Evolutionary conservation across 805 yeast genomes (phyloP).

Genomic region (Zygosaccharomyces gambellarensis): DNA sequence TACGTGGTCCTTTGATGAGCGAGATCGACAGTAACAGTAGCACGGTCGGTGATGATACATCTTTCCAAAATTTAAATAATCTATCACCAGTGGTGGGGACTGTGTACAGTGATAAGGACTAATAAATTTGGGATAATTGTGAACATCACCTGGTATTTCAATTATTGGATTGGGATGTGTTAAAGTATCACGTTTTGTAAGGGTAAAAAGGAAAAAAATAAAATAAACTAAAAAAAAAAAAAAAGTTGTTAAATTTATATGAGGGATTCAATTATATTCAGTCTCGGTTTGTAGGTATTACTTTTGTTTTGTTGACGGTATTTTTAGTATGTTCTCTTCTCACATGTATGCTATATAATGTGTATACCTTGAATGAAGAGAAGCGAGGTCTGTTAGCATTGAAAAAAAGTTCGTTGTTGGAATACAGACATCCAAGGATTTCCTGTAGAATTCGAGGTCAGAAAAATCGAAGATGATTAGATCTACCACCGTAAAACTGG

Average conservation of each 20-base stretch:
- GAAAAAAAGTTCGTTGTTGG: not conserved
- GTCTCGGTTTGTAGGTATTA: constrained; percentile 2
- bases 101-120: constrained; percentile 10
- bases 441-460: not conserved
- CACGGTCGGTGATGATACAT: constrained; percentile 29
- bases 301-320: not conserved
- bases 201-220: not conserved
- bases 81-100: constrained; percentile 17
- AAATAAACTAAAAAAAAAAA: not conserved
- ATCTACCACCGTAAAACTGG: constrained; percentile 4
- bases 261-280: not conserved
- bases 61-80: constrained; percentile 17
- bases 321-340: not conserved
- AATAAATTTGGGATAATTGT: not conserved
- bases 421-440: not conserved
- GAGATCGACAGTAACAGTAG: constrained; percentile 29
- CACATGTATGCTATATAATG: not conserved
- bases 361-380: not conserved
- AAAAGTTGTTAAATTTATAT: not conserved
- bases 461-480: constrained; percentile 6
- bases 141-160: too few species aligned
- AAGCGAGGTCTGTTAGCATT: not conserved
- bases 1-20: constrained; percentile 5
- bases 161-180: not conserved
- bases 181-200: not conserved